Evolutionary conservation across 345 rosid species (phyloP).

Genomic region (Eucalyptus coolabah): DNA sequence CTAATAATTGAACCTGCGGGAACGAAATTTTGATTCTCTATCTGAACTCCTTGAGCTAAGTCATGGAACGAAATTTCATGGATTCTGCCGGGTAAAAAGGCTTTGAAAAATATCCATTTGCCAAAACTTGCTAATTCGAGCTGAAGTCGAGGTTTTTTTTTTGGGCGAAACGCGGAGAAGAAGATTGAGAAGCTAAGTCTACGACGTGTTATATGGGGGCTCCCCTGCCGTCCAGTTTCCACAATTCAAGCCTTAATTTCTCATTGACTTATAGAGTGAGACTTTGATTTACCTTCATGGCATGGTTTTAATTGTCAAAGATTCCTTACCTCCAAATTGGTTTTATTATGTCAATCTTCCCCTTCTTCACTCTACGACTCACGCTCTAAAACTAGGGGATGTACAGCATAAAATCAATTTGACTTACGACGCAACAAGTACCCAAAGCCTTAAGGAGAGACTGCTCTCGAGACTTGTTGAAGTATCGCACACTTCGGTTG

Average conservation of each 20-base stretch:
- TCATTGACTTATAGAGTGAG: not conserved
- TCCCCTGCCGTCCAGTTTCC: not conserved
- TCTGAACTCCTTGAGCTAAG: not conserved
- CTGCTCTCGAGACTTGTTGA: not conserved
- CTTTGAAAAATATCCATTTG: not conserved
- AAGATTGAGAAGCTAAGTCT: too few relatives aligned
- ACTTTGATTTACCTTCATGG: not conserved
- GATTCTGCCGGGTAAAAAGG: not conserved
- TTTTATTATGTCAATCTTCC: not conserved
- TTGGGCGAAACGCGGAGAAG: too few relatives aligned
- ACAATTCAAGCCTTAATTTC: not conserved
- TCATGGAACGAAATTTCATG: not conserved
- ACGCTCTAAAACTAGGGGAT: not conserved
- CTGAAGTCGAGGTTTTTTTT: too few relatives aligned
- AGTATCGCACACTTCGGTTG: not conserved
- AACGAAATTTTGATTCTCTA: too few relatives aligned
- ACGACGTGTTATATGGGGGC: not conserved
- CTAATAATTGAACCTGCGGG: too few relatives aligned
- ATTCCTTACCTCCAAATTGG: not conserved
- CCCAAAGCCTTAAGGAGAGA: not conserved
- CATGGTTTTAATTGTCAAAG: not conserved
- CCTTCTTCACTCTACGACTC: not conserved
- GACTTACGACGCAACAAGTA: not conserved
- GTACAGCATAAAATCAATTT: not conserved
- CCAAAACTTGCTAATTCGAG: too few relatives aligned